Evolutionary conservation across 2,329 filamentous ascomycete genomes (phyloP), one percentile per base, ranked within the genome.

Genomic region (Ilyonectria robusta): DNA sequence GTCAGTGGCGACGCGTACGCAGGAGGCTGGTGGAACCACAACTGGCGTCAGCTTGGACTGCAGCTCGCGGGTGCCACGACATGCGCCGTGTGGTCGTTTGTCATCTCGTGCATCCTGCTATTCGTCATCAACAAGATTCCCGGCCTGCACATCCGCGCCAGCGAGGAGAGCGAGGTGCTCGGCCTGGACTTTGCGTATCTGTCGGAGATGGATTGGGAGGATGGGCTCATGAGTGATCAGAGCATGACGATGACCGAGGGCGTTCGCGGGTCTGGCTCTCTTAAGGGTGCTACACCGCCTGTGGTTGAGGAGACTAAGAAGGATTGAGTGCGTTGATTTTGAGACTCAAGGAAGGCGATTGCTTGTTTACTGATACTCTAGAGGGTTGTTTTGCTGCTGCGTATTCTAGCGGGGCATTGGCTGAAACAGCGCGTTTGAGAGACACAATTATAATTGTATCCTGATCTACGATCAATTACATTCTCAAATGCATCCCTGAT

Each of bases 41-140:
- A 88, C 73, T 88, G 83, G 55, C 82, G 84, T 42, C 88, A 90
- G 76, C 80, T 90, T 46, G 88, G 86, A 1, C 83, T 85, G 44
- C 88, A 90, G 74, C 82, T 90, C 9, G 87, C 87, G 0, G 88
- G 86, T 53, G 86, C 87, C n/a, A 81, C 81, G 1, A 86, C 87
- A 0, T 88, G 87, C 66, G 85, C 87, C 0, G 78, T 80, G 0
- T 90, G 87, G 80, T 86, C 86, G 0, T 89, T 90, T 68, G 72
- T 83, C 29, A 80, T 89, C 9, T 87, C 85, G 1, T 85, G 84
- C 66, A 72, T 85, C 17, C 77, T 90, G 26, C 82, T 89, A 1
- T 86, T 88, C 65, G 77, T 88, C 67, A 84, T 89, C 72, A 87
- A 88, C 74, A 85, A 82, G 66, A 89, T 90, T 42, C 88, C 88